Evolutionary conservation across 1,139 yeast genomes (phyloP).

Genomic region (Geotrichum citri-aurantii): DNA sequence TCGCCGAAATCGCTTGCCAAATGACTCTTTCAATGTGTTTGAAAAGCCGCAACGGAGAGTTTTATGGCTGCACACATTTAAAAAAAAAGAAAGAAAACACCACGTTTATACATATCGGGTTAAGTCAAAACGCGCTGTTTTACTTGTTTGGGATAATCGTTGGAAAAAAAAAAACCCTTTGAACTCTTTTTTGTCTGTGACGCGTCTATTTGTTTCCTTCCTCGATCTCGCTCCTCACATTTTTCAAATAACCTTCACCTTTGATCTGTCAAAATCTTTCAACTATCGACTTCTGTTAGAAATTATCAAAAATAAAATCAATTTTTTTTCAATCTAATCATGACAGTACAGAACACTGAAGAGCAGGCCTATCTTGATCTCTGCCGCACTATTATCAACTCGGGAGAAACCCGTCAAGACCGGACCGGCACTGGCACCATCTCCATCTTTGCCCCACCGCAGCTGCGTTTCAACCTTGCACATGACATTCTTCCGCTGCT

Average conservation of each 20-base stretch:
- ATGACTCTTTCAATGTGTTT: constrained; percentile 1
- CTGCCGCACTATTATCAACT: constrained; percentile 65
- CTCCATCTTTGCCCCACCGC: constrained; percentile 93
- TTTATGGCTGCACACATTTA: not conserved
- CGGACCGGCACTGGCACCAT: constrained; percentile 96
- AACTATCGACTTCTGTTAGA: no score
- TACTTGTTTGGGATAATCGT: not conserved
- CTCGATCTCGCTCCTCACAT: not conserved
- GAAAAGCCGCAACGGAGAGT: no score
- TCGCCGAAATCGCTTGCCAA: constrained; percentile 6
- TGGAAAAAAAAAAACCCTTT: no score
- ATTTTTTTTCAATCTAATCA: no score
- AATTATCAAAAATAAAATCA: no score
- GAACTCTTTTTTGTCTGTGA: not conserved
- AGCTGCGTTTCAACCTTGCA: constrained; percentile 70
- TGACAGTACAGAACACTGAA: constrained; percentile 39
- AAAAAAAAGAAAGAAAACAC: not conserved
- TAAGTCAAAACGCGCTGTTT: not conserved
- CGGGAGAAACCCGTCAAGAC: constrained; percentile 90
- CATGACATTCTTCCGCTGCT: constrained; percentile 75
- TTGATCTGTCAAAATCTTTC: no score
- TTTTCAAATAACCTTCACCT: not conserved
- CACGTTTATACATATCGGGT: no score
- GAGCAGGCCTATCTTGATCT: constrained; percentile 85
- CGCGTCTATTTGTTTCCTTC: constrained; percentile 2